Percentiles rank a stretch among this genome's conserved stretches.
Evolutionary conservation across 768 basidiomycete genomes (phyloP).

Genomic region (Pleurotus djamor): DNA sequence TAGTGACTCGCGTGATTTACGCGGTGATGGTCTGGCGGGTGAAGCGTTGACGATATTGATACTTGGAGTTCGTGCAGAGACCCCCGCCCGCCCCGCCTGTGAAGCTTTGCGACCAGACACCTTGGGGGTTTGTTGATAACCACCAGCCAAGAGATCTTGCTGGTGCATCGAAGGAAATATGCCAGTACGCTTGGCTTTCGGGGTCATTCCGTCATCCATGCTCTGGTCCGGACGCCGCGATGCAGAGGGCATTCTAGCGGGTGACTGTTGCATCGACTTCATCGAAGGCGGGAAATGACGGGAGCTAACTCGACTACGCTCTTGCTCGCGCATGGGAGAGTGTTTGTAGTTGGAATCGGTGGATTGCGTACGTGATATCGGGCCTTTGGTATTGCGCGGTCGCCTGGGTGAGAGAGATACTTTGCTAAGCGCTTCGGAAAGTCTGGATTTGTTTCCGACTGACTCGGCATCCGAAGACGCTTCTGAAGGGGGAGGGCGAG

Average conservation of each 20-base stretch:
- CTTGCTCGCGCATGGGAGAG: conserved; percentile 1
- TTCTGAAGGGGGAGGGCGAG: conserved; percentile 36
- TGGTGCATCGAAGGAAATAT: neutral
- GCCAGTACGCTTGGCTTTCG: neutral
- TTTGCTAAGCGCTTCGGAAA: conserved; percentile 69
- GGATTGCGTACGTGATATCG: conserved; percentile 11
- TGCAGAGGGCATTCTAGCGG: neutral
- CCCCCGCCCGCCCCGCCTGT: neutral
- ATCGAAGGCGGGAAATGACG: neutral
- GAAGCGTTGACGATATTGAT: conserved; percentile 3
- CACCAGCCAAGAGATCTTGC: neutral
- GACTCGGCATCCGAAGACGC: conserved; percentile 51
- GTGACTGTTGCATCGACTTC: neutral
- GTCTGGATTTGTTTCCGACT: conserved; percentile 51
- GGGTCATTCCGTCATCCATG: neutral
- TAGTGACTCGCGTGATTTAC: conserved; percentile 2
- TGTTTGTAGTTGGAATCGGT: conserved; percentile 4
- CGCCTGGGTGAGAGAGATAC: conserved; percentile 77
- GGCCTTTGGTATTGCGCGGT: conserved; percentile 47
- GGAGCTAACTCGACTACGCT: neutral
- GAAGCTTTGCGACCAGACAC: neutral
- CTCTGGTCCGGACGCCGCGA: neutral
- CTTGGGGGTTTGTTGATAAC: neutral
- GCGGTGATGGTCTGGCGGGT: conserved; percentile 9
- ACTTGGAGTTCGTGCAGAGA: neutral